A percentile compares a stretch with the other conserved stretches of the same genome.
Evolutionary conservation across 2,329 filamentous ascomycete species (phyloP).

Genomic region (Colletotrichum plurivorum): DNA sequence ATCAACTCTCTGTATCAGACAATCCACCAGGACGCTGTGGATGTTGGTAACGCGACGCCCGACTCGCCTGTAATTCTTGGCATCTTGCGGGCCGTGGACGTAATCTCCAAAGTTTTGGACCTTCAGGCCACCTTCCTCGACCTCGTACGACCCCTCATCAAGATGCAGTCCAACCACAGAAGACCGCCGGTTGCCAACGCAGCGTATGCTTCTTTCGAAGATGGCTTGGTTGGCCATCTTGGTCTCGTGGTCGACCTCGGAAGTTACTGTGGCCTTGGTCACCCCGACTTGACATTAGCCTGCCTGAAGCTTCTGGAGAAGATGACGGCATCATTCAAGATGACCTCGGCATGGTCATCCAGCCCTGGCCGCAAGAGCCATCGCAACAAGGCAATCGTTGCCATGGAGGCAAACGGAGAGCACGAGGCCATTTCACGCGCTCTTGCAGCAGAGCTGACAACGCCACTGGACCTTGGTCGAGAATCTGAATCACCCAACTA

Average conservation of each 20-base stretch:
- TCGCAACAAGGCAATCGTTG: conserved; percentile 88
- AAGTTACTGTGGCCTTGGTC: conserved; percentile 87
- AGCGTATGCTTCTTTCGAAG: conserved; percentile 90
- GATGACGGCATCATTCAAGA: conserved; percentile 85
- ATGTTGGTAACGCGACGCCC: conserved; percentile 79
- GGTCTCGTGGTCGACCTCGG: conserved; percentile 85
- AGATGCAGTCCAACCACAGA: conserved; percentile 72
- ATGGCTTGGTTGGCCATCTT: conserved; percentile 87
- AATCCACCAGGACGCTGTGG: conserved; percentile 81
- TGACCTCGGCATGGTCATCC: conserved; percentile 77
- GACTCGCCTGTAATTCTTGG: conserved; percentile 87
- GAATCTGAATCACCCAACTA: conserved; percentile 81
- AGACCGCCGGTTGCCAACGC: conserved; percentile 77
- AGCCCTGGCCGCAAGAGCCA: conserved; percentile 55
- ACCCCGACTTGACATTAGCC: conserved; percentile 83
- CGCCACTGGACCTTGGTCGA: conserved; percentile 79
- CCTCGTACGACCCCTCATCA: conserved; percentile 85
- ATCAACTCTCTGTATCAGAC: conserved; percentile 83
- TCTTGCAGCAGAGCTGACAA: conserved; percentile 77
- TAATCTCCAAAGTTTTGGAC: conserved; percentile 86
- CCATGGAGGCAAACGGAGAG: conserved; percentile 86
- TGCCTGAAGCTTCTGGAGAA: conserved; percentile 88
- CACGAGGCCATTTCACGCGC: conserved; percentile 84
- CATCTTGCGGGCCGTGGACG: conserved; percentile 84
- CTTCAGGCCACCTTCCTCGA: conserved; percentile 93